Percentiles rank a stretch among this genome's conserved stretches.
phyloP scores from a whole-genome alignment of 2,329 filamentous ascomycete genomes.

The Fusarium sp. region DNA sequence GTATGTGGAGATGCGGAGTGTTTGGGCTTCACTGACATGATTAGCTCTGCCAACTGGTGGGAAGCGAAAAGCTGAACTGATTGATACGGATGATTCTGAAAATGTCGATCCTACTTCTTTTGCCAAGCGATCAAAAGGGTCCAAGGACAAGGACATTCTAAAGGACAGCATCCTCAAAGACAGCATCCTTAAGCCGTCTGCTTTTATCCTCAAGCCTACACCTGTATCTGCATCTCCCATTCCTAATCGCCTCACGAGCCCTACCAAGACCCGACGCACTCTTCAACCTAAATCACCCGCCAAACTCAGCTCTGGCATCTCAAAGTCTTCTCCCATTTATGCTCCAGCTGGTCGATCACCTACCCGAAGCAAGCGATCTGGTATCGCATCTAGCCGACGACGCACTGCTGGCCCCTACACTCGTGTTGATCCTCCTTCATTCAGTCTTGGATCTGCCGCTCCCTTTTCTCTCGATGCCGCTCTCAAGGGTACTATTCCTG shows the following conservation, averaged over 20 bases:
- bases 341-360: conserved; percentile 86
- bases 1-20: conserved; percentile 56
- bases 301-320: conserved; percentile 56
- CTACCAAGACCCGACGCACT: conserved; percentile 54
- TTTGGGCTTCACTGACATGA: conserved; percentile 24
- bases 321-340: conserved; percentile 65
- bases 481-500: conserved; percentile 77
- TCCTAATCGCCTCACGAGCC: conserved; percentile 45
- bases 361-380: conserved; percentile 73
- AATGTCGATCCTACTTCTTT: conserved; percentile 69
- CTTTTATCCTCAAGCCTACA: conserved; percentile 57
- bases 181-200: conserved; percentile 58
- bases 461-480: conserved; percentile 90
- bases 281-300: conserved; percentile 65
- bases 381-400: conserved; percentile 75
- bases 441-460: conserved; percentile 62
- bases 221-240: conserved; percentile 46
- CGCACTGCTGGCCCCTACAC: conserved; percentile 70
- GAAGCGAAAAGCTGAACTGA: conserved; percentile 69
- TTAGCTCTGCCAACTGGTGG: conserved; percentile 56
- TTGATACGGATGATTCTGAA: conserved; percentile 65
- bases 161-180: conserved; percentile 57
- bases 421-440: conserved; percentile 77
- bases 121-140: conserved; percentile 68
- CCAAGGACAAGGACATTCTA: conserved; percentile 27